These are phyloP conservation scores for Monilinia aucupariae DNA, from an alignment of 2,329 filamentous ascomycete genomes.

Conservation along the genomic window DNA sequence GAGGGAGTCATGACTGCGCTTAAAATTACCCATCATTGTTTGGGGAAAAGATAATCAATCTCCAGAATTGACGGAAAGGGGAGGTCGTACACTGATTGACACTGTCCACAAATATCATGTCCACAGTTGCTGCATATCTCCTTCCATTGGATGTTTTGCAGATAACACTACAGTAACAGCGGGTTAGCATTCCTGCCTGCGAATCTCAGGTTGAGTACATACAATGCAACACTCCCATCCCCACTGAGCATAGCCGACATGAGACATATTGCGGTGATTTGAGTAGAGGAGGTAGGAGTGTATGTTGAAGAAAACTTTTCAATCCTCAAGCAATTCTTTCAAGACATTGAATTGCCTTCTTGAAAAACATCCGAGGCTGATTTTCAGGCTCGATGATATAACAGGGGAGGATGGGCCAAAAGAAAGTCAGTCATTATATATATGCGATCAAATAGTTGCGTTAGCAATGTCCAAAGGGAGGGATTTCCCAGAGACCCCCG, in stretches of 20 bases:
- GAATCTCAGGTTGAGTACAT: background rate
- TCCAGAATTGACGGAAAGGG: background rate
- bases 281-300: background rate
- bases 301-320: background rate
- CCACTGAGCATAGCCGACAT: constrained; percentile 4
- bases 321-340: background rate
- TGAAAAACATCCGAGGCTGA: background rate
- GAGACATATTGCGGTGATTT: background rate
- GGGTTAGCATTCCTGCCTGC: constrained; percentile 1
- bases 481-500: background rate
- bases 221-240: constrained; percentile 16
- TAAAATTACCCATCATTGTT: background rate
- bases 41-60: background rate
- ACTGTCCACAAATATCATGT: constrained; percentile 11
- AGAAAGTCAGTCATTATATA: background rate
- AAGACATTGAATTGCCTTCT: background rate
- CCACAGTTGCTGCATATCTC: constrained; percentile 11
- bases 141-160: constrained; percentile 12
- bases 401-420: background rate
- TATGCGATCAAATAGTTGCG: background rate
- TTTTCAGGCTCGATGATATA: background rate
- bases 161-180: background rate
- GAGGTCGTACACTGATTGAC: constrained; percentile 14
- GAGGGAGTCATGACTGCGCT: background rate
- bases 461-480: background rate